A percentile compares a stretch with the other conserved stretches of the same genome.
phyloP scores from a whole-genome alignment of 352 stramenopile species.

The Phytopythium chamaehyphon region DNA sequence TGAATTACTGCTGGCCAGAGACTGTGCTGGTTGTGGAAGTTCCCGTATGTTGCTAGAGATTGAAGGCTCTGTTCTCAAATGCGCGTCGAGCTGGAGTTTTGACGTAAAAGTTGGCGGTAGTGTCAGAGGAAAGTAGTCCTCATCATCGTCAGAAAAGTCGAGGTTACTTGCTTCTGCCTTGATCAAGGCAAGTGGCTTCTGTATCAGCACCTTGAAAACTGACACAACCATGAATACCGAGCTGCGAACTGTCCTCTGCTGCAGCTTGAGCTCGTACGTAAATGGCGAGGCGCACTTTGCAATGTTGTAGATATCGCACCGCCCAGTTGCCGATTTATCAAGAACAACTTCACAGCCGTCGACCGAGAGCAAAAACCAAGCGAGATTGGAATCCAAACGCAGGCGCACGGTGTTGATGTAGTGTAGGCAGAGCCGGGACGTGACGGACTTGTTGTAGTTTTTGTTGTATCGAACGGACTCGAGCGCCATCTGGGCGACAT shows the following conservation, averaged over 20 bases:
- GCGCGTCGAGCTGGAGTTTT: neutral
- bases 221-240: constrained; percentile 26
- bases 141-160: constrained; percentile 11
- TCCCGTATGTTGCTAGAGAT: no score
- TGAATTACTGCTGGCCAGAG: no score
- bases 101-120: neutral
- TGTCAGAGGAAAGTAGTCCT: neutral
- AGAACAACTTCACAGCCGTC: constrained; percentile 15
- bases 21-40: no score
- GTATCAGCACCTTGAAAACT: constrained; percentile 18
- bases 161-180: constrained; percentile 28
- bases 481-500: constrained; percentile 23
- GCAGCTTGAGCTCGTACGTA: constrained; percentile 23
- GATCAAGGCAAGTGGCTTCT: constrained; percentile 23
- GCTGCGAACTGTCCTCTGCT: constrained; percentile 16
- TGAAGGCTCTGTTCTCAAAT: no score
- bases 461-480: constrained; percentile 31
- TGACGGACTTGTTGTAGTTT: constrained; percentile 33
- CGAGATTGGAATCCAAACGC: constrained; percentile 10
- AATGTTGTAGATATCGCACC: constrained; percentile 26
- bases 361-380: constrained; percentile 19
- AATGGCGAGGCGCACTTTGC: constrained; percentile 8
- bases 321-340: constrained; percentile 13
- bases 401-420: constrained; percentile 29
- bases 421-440: constrained; percentile 32